Conservation (phyloP, 1,284 basidiomycete genomes). For the Schizophyllum commune region DNA sequence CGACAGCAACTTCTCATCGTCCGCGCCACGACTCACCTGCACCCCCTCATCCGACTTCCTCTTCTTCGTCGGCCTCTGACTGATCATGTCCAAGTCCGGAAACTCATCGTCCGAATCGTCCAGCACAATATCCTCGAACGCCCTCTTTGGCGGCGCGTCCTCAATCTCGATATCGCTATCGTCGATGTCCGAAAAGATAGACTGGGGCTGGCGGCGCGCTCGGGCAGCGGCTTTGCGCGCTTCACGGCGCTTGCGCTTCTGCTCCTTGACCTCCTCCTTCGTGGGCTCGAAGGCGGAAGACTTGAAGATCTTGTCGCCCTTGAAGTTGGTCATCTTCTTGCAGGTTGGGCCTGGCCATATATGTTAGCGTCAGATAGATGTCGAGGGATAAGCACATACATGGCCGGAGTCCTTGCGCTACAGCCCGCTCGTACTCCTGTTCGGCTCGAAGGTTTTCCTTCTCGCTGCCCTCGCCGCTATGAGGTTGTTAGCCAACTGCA, state of each 20-base stretch:
- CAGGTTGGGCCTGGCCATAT: conserved; percentile 42
- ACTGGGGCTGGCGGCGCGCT: conserved; percentile 7
- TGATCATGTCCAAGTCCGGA: conserved; percentile 33
- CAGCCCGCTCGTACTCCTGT: conserved; percentile 47
- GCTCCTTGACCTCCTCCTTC: conserved; percentile 29
- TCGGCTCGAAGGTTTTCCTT: conserved; percentile 45
- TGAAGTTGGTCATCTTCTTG: conserved; percentile 49
- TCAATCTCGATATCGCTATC: conserved; percentile 1
- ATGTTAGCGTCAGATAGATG: neutral
- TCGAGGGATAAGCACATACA: conserved; percentile 29
- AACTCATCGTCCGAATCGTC: conserved; percentile 42
- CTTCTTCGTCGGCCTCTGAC: conserved; percentile 19
- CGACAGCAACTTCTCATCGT: too few relatives aligned
- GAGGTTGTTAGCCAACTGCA: neutral
- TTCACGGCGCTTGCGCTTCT: conserved; percentile 20
- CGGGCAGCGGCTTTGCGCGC: conserved; percentile 3
- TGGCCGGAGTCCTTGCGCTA: conserved; percentile 47
- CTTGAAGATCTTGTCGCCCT: conserved; percentile 39
- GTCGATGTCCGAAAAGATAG: conserved; percentile 10
- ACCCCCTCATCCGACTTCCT: conserved; percentile 6
- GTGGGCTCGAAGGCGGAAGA: conserved; percentile 50
- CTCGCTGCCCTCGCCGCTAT: conserved; percentile 46
- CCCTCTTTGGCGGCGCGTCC: conserved; percentile 12
- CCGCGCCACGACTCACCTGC: too few relatives aligned
- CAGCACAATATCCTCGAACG: conserved; percentile 21